Evolutionary conservation across 2,329 filamentous ascomycete species (phyloP).

Genomic region (Penicillium sp.): DNA sequence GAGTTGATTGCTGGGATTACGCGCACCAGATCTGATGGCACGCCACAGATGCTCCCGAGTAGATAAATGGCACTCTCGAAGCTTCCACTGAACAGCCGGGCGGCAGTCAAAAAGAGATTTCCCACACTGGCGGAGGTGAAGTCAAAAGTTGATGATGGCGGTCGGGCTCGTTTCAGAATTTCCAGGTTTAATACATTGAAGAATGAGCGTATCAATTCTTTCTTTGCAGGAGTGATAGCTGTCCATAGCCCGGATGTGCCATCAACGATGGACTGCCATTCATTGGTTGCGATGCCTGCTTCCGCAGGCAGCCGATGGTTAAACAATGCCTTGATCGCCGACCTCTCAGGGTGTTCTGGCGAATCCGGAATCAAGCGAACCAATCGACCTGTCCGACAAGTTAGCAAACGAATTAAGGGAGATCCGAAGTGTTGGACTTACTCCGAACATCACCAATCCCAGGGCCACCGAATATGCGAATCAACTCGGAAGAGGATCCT

Average conservation of each 20-base stretch:
- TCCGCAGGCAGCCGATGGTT: conserved; percentile 75
- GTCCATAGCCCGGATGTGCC: conserved; percentile 74
- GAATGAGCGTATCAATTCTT: conserved; percentile 73
- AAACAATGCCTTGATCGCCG: conserved; percentile 77
- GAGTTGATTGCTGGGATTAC: conserved; percentile 91
- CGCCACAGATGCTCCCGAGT: conserved; percentile 79
- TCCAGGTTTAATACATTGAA: conserved; percentile 75
- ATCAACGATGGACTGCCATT: conserved; percentile 90
- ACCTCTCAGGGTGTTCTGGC: conserved; percentile 59
- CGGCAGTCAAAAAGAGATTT: conserved; percentile 79
- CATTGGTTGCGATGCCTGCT: conserved; percentile 60
- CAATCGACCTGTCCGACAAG: conserved; percentile 63
- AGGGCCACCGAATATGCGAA: conserved; percentile 90
- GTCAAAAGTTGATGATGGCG: conserved; percentile 68
- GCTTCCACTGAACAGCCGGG: conserved; percentile 83
- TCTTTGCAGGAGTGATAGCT: conserved; percentile 66
- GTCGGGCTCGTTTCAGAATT: conserved; percentile 71
- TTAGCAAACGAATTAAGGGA: conserved; percentile 5
- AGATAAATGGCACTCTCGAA: conserved; percentile 93
- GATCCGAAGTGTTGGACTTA: conserved; percentile 35
- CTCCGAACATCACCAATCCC: conserved; percentile 77
- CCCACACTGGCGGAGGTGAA: conserved; percentile 74
- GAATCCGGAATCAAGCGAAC: conserved; percentile 81
- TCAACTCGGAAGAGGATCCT: conserved; percentile 88
- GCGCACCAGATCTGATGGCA: conserved; percentile 66